Evolutionary conservation across 2,329 filamentous ascomycete species (phyloP).

Genomic region (Pseudogymnoascus sp.): DNA sequence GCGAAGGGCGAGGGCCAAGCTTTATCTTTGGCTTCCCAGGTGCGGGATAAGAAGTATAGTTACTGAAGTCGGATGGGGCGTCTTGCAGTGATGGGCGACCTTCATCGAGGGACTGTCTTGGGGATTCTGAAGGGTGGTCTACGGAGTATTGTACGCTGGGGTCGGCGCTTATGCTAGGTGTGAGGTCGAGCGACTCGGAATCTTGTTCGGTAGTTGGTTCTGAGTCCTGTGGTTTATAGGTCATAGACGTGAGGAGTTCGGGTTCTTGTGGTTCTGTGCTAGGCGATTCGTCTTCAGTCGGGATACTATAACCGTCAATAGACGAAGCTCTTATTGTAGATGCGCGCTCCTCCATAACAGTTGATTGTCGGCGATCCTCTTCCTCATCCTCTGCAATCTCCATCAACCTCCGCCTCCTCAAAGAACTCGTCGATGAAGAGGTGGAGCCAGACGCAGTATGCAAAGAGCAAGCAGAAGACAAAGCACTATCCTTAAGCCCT

Average conservation of each 20-base stretch:
- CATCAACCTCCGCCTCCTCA: conserved; percentile 69
- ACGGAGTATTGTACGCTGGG: background rate
- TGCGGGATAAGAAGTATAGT: conserved; percentile 39
- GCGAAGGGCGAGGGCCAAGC: conserved; percentile 75
- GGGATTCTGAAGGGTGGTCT: conserved; percentile 15
- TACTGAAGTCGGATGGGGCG: conserved; percentile 44
- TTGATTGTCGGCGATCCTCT: conserved; percentile 60
- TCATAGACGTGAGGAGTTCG: conserved; percentile 3
- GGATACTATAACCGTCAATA: background rate
- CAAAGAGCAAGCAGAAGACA: conserved; percentile 81
- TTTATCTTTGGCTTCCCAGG: conserved; percentile 75
- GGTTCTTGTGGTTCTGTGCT: background rate
- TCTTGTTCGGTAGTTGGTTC: background rate
- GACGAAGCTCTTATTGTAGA: conserved; percentile 23
- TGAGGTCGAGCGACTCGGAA: conserved; percentile 3
- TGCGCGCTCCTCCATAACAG: conserved; percentile 40
- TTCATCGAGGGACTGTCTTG: conserved; percentile 20
- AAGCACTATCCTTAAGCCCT: conserved; percentile 78
- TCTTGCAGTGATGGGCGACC: conserved; percentile 41
- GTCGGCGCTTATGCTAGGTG: conserved; percentile 4
- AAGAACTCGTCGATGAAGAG: conserved; percentile 75
- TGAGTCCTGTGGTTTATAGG: background rate
- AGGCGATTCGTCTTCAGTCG: background rate
- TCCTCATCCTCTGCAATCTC: conserved; percentile 94
- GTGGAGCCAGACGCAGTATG: conserved; percentile 82